These are phyloP conservation scores for Skeletonema grethae DNA, from an alignment of 108 stramenopile genomes.

Conservation along the genomic window DNA sequence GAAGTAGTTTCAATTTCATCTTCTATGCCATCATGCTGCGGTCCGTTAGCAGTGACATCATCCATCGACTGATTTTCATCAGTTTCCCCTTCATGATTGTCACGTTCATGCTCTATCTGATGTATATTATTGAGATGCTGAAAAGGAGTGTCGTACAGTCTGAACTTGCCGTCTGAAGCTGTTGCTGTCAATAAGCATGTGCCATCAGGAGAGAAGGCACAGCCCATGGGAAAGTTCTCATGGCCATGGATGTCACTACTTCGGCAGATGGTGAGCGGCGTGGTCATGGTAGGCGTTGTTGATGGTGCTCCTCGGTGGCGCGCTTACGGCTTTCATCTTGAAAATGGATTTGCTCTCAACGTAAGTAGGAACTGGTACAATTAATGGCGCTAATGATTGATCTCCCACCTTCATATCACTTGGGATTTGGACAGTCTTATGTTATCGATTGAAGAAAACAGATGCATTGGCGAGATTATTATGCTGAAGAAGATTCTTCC, in stretches of 20 bases:
- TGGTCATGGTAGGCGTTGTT: no score
- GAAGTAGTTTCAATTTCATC: background rate
- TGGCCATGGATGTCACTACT: conserved; percentile 39
- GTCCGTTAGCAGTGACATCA: background rate
- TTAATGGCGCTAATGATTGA: no score
- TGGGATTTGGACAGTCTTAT: no score
- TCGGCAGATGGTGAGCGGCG: conserved; percentile 12
- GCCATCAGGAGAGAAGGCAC: conserved; percentile 80
- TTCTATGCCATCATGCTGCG: conserved; percentile 3
- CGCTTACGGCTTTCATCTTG: no score
- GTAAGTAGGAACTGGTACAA: no score
- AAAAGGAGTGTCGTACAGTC: conserved; percentile 74
- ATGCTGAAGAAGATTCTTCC: no score
- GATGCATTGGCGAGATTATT: no score
- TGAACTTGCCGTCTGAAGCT: conserved; percentile 46
- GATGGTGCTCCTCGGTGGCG: no score
- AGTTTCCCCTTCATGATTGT: conserved; percentile 4
- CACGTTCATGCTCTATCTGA: background rate
- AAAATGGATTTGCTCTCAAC: no score
- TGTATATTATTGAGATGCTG: conserved; percentile 3
- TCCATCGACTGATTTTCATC: background rate
- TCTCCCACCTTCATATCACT: no score
- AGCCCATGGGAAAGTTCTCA: conserved; percentile 70
- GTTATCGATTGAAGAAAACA: no score
- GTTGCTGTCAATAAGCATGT: conserved; percentile 72